A percentile compares a stretch with the other conserved stretches of the same genome.
Evolutionary conservation across 345 rosid species (phyloP).

Genomic region (Pistacia vera): DNA sequence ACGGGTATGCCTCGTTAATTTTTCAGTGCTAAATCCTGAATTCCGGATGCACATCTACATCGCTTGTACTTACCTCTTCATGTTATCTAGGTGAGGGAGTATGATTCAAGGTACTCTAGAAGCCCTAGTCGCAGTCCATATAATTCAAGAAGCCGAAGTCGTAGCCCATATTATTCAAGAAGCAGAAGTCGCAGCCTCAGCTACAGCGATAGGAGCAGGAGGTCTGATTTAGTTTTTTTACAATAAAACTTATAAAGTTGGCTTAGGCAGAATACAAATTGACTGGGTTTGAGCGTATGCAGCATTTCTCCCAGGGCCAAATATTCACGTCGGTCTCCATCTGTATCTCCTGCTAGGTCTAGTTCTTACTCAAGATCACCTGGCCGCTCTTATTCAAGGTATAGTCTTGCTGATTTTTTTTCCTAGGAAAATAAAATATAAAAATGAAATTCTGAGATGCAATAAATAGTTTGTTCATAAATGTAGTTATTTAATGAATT

Average conservation of each 20-base stretch:
- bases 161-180: slow-evolving; percentile 22
- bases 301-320: slow-evolving; percentile 50
- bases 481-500: background rate
- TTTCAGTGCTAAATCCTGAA: background rate
- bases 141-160: slow-evolving; percentile 48
- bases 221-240: slow-evolving; percentile 37
- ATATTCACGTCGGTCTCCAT: slow-evolving; percentile 33
- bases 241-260: background rate
- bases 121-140: slow-evolving; percentile 65
- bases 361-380: slow-evolving; percentile 52
- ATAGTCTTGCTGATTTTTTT: background rate
- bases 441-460: background rate
- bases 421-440: too few species aligned
- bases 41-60: background rate
- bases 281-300: slow-evolving; percentile 26
- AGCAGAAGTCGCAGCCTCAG: slow-evolving; percentile 37
- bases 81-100: slow-evolving; percentile 73
- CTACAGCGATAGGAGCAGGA: slow-evolving; percentile 57
- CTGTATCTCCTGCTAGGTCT: slow-evolving; percentile 52
- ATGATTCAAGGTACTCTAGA: slow-evolving; percentile 62
- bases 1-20: slow-evolving; percentile 49
- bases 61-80: background rate
- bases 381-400: slow-evolving; percentile 60
- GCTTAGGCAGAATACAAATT: background rate
- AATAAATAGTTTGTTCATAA: background rate